These are phyloP conservation scores for Mycena metata DNA, from an alignment of 768 basidiomycete genomes.

Conservation along the genomic window DNA sequence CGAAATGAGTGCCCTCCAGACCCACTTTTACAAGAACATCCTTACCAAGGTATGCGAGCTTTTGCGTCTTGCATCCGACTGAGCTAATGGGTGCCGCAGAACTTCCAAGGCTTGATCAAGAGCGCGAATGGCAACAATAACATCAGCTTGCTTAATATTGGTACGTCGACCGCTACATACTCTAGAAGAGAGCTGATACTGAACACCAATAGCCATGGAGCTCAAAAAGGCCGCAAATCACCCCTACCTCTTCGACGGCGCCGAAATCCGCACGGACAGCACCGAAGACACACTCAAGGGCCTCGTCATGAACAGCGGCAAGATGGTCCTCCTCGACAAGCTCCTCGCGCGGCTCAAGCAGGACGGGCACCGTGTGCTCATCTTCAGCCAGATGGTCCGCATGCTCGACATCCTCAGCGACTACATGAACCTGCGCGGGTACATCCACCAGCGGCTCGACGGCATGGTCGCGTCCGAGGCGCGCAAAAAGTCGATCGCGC, in stretches of 20 bases:
- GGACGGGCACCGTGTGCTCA: conserved; percentile 96
- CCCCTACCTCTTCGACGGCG: conserved; percentile 97
- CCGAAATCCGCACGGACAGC: conserved; percentile 73
- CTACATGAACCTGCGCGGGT: conserved; percentile 92
- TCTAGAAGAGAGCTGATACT: background rate
- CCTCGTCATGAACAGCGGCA: conserved; percentile 98
- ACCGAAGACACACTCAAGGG: conserved; percentile 91
- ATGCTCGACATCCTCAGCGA: conserved; percentile 99
- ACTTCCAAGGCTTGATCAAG: conserved; percentile 93
- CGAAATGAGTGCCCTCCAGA: conserved; percentile 97
- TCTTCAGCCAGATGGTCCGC: conserved; percentile 99
- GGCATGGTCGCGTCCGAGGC: conserved; percentile 95
- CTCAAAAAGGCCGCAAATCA: conserved; percentile 99
- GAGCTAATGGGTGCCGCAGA: conserved; percentile 60
- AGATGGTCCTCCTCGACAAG: conserved; percentile 98
- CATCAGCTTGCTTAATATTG: conserved; percentile 96
- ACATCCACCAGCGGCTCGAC: conserved; percentile 94
- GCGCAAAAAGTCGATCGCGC: conserved; percentile 95
- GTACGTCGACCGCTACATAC: conserved; percentile 54
- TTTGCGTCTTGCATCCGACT: background rate
- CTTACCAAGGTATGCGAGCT: conserved; percentile 78
- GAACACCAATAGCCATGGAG: conserved; percentile 83
- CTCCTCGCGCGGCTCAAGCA: conserved; percentile 87
- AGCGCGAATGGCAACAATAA: conserved; percentile 90
- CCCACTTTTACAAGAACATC: conserved; percentile 99